Conservation (phyloP, 306 rosid species). For the Dalbergia cochinchinensis region DNA sequence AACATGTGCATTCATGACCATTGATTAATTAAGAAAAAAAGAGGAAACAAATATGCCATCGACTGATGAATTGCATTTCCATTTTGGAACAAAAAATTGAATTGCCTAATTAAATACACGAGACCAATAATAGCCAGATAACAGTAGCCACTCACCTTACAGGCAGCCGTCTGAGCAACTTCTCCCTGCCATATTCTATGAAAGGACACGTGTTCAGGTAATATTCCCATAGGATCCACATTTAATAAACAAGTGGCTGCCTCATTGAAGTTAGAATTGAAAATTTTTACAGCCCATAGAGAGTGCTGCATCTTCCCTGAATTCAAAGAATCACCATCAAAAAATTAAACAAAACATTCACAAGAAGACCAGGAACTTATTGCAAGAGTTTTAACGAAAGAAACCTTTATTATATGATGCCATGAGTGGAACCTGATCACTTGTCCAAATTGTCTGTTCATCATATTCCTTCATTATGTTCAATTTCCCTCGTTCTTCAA, state of each 20-base stretch:
- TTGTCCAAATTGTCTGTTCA: slow-evolving; percentile 97
- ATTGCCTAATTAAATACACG: slow-evolving; percentile 22
- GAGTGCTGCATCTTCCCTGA: slow-evolving; percentile 99
- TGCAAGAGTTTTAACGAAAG: slow-evolving; percentile 35
- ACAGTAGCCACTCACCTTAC: slow-evolving; percentile 64
- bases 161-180: slow-evolving; percentile 89
- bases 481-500: slow-evolving; percentile 90
- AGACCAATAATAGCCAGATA: slow-evolving; percentile 35
- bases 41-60: slow-evolving; percentile 14
- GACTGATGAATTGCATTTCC: slow-evolving; percentile 12
- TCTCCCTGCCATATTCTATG: slow-evolving; percentile 98
- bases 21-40: slow-evolving; percentile 32
- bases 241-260: slow-evolving; percentile 57
- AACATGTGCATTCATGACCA: slow-evolving; percentile 4
- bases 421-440: slow-evolving; percentile 91
- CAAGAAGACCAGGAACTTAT: slow-evolving; percentile 37
- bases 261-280: slow-evolving; percentile 67
- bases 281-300: slow-evolving; percentile 83
- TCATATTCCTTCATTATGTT: slow-evolving; percentile 92
- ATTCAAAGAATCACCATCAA: slow-evolving; percentile 45
- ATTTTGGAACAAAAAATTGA: slow-evolving; percentile 9
- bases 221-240: slow-evolving; percentile 70
- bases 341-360: slow-evolving; percentile 44
- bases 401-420: slow-evolving; percentile 93
- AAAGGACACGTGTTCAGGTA: slow-evolving; percentile 69